A percentile compares a stretch with the other conserved stretches of the same genome.
Conservation (phyloP, 2,329 filamentous ascomycete genomes). For the Verticillium isaacii region DNA sequence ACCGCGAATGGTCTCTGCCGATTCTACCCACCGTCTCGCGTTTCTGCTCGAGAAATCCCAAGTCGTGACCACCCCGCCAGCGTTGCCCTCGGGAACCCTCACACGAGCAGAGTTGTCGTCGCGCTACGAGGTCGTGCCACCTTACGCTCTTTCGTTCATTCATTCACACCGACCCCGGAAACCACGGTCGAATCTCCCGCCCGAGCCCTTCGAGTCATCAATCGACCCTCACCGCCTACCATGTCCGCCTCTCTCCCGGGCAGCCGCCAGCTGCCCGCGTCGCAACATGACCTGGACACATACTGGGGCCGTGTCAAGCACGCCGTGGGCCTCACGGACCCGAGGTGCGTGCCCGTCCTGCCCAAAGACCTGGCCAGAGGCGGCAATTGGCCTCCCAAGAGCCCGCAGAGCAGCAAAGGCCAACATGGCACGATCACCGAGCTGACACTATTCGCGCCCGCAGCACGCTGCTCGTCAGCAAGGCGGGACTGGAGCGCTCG, state of each 20-base stretch:
- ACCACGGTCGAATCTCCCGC: background rate
- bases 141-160: background rate
- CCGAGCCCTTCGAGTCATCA: background rate
- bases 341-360: conserved; percentile 64
- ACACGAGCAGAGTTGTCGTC: background rate
- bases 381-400: background rate
- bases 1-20: background rate
- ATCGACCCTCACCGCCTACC: conserved; percentile 6
- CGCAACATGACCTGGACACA: conserved; percentile 85
- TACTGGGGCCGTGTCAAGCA: conserved; percentile 95
- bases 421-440: background rate
- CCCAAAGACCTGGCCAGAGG: background rate
- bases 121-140: background rate
- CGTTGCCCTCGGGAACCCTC: background rate
- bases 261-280: conserved; percentile 77
- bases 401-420: background rate
- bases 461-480: conserved; percentile 82
- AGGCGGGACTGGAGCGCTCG: conserved; percentile 74
- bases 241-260: conserved; percentile 66
- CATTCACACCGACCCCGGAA: background rate
- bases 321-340: conserved; percentile 85
- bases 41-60: background rate
- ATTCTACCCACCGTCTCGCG: background rate
- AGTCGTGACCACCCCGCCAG: background rate
- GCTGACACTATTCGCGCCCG: background rate